Evolutionary conservation across 2,329 filamentous ascomycete species (phyloP), one percentile per base, ranked within the genome.

Genomic region (Raffaelea deltoideospora): DNA sequence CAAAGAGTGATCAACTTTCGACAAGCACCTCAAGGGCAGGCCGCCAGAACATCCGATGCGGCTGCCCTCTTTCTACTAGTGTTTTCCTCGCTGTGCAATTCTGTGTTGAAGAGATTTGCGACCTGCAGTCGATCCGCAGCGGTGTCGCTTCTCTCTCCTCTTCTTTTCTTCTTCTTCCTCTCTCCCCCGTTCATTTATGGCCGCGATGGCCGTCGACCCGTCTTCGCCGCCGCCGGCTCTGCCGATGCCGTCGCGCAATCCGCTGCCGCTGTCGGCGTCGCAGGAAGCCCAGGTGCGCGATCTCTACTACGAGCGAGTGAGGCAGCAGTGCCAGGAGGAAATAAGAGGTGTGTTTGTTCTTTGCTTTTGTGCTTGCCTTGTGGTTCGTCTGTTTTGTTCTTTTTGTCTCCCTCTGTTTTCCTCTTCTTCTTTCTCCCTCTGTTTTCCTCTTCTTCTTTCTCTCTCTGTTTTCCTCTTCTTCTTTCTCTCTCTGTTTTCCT

Each of bases 221-320:
- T 53, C 58, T 26, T 48, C 50, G 55, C 38, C 30, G 17, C 31
- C 34, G 35, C 31, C 24, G 13, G 18, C 34, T 28, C 26, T 33
- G 17, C 28, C 37, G 19, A 61, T 75, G 50, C 76, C 75, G 18
- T 76, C 73, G 31, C 71, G 74, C 47, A 90, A 88, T 51, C 87
- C 87, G 14, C 63, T 93, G 31, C 87, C 87, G 21, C 67, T 95
- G 39, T 87, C 83, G 20, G 74, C 84, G 10, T 69, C 76, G 18
- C 84, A 92, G 57, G 84, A 92, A 65, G 65, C 74, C 4, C 81
- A 90, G 59, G 81, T 92, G 39, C 72, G 80, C 48, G 79, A 86
- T 47, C 60, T 90, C 10, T 92, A 82, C 56, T 75, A 88, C 60
- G 77, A 81, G 47, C 71, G 82, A 40, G 86, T 94, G 42, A 70